phyloP scores from a whole-genome alignment of 441 rosid species.

The Cnidoscolus chayamansa region DNA sequence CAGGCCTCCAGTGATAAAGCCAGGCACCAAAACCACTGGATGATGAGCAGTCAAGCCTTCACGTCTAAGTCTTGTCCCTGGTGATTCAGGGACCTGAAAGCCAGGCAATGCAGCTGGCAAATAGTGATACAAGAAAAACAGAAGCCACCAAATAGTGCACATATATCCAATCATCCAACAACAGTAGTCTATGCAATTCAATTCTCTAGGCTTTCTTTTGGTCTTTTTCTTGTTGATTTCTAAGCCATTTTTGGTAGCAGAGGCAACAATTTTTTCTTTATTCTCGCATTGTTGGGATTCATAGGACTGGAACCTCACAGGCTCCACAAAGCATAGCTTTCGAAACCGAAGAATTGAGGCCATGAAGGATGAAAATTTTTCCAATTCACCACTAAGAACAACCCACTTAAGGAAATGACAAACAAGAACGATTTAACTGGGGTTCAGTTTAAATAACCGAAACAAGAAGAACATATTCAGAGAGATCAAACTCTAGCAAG shows the following conservation, averaged over 20 bases:
- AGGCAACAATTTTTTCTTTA: conserved; percentile 25
- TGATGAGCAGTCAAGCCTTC: conserved; percentile 53
- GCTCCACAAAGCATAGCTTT: conserved; percentile 39
- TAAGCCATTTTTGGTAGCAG: conserved; percentile 9
- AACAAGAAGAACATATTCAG: not conserved
- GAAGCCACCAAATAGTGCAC: conserved; percentile 58
- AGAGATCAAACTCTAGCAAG: too few species aligned
- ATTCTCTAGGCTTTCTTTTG: conserved; percentile 24
- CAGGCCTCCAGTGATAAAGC: conserved; percentile 61
- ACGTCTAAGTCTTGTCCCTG: conserved; percentile 43
- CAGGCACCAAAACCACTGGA: conserved; percentile 69
- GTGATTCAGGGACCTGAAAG: conserved; percentile 45
- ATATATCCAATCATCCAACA: conserved; percentile 53
- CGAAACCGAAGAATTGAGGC: conserved; percentile 43
- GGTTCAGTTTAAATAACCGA: not conserved
- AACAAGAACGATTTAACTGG: too few species aligned
- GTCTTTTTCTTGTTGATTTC: conserved; percentile 23
- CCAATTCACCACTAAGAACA: conserved; percentile 18
- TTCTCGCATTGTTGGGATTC: conserved; percentile 24
- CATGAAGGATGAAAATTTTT: conserved; percentile 23
- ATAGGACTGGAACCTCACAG: conserved; percentile 27
- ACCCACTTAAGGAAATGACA: conserved; percentile 13
- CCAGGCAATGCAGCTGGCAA: conserved; percentile 46
- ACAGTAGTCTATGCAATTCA: conserved; percentile 47
- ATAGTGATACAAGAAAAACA: conserved; percentile 44